Percentiles rank a stretch among this genome's conserved stretches.
These are phyloP conservation scores for Nakazawaea populi DNA, from an alignment of 805 yeast species.

Conservation along the genomic window DNA sequence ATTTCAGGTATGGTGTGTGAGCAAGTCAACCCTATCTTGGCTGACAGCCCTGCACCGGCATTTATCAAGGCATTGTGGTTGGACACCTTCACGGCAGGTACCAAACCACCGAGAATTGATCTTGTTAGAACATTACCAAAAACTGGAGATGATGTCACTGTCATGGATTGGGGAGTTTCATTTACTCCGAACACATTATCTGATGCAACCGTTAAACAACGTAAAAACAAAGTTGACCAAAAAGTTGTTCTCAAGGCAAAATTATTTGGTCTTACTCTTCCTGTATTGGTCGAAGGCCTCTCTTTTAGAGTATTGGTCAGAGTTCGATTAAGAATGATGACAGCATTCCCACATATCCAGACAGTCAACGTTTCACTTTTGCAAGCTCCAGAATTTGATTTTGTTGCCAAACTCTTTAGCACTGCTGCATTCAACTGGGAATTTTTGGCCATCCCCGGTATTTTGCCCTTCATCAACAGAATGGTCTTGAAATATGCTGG, in stretches of 20 bases:
- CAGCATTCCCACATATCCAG: slow-evolving; percentile 88
- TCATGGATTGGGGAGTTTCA: slow-evolving; percentile 95
- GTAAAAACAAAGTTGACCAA: slow-evolving; percentile 80
- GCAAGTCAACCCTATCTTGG: slow-evolving; percentile 78
- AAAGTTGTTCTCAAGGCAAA: slow-evolving; percentile 70
- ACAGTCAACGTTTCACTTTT: slow-evolving; percentile 81
- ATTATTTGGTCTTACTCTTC: slow-evolving; percentile 77
- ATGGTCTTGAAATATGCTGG: slow-evolving; percentile 85
- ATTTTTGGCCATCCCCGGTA: slow-evolving; percentile 79
- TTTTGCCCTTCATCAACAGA: slow-evolving; percentile 73
- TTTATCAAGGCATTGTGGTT: slow-evolving; percentile 82
- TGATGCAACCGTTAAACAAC: slow-evolving; percentile 81
- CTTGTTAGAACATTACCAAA: slow-evolving; percentile 83
- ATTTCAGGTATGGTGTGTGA: slow-evolving; percentile 80
- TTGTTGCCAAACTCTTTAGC: slow-evolving; percentile 68
- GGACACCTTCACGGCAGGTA: slow-evolving; percentile 85
- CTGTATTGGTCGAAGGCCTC: slow-evolving; percentile 74
- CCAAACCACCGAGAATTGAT: slow-evolving; percentile 93
- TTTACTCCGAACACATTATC: slow-evolving; percentile 87
- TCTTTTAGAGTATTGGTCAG: slow-evolving; percentile 72
- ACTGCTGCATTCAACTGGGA: slow-evolving; percentile 86
- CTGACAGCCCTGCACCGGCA: slow-evolving; percentile 73
- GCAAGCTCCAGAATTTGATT: slow-evolving; percentile 87
- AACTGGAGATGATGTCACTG: slow-evolving; percentile 88
- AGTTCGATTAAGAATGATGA: slow-evolving; percentile 83